Evolutionary conservation across 2,329 filamentous ascomycete species (phyloP).

Genomic region (Plectosphaerella cucumerina): DNA sequence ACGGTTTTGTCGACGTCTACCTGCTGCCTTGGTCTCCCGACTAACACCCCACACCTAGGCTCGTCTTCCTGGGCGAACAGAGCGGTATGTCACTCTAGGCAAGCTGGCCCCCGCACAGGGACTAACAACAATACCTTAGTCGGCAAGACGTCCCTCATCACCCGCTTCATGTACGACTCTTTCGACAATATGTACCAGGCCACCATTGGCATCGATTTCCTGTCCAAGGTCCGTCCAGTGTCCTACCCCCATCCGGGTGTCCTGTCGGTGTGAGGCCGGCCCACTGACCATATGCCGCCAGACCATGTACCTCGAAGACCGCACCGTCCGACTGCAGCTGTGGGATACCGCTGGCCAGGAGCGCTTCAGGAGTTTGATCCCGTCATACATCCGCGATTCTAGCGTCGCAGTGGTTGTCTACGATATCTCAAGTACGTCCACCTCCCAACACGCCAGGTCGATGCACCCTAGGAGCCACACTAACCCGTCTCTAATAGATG

Average conservation of each 20-base stretch:
- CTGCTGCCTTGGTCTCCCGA: not conserved
- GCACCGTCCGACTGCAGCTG: conserved; percentile 92
- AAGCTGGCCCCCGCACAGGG: conserved; percentile 2
- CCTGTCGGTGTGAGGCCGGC: no score
- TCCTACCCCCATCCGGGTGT: not conserved
- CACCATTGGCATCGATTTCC: conserved; percentile 98
- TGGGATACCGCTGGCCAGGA: conserved; percentile 99
- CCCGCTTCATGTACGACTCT: conserved; percentile 99
- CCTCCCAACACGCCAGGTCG: not conserved
- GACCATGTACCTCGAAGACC: conserved; percentile 99
- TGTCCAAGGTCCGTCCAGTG: conserved; percentile 73
- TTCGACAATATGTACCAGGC: conserved; percentile 99
- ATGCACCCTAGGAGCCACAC: not conserved
- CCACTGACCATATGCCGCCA: conserved; percentile 24
- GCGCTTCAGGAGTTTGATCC: conserved; percentile 93
- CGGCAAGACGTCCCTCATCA: conserved; percentile 97
- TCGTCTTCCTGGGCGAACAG: conserved; percentile 97
- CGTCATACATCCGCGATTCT: conserved; percentile 97
- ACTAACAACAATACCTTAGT: conserved; percentile 49
- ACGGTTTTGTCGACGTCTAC: conserved; percentile 18
- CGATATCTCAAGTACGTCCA: conserved; percentile 77
- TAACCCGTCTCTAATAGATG: conserved; percentile 45
- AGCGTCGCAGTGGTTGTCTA: conserved; percentile 98
- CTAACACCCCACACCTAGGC: conserved; percentile 44
- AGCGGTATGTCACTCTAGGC: conserved; percentile 68